Percentiles rank a stretch among this genome's conserved stretches.
phyloP scores from a whole-genome alignment of 2,329 filamentous ascomycete species.

The Coniochaeta prunicola region DNA sequence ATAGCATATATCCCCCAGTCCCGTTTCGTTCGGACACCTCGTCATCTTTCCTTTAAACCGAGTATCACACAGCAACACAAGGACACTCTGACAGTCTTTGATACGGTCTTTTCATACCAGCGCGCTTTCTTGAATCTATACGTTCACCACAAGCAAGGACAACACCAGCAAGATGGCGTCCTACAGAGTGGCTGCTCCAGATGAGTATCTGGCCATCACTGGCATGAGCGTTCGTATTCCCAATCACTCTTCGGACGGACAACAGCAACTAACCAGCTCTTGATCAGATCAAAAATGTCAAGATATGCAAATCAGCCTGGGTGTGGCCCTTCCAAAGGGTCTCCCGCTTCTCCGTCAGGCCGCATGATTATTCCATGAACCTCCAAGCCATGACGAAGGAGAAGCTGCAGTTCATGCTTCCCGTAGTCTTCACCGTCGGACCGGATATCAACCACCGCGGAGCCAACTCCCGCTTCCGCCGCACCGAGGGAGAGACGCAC shows the following conservation, averaged over 20 bases:
- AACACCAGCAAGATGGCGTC: constrained; percentile 34
- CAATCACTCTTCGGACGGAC: constrained; percentile 27
- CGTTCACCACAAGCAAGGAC: background rate
- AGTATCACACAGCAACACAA: too few relatives aligned
- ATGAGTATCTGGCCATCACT: constrained; percentile 83
- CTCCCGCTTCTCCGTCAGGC: constrained; percentile 57
- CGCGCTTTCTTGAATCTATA: too few relatives aligned
- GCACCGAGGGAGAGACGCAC: constrained; percentile 3
- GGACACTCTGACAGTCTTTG: too few relatives aligned
- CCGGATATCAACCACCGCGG: constrained; percentile 62
- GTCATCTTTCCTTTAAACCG: too few relatives aligned
- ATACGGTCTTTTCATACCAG: too few relatives aligned
- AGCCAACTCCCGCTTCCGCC: constrained; percentile 27
- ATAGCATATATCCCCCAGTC: too few relatives aligned
- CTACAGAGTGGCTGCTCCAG: constrained; percentile 64
- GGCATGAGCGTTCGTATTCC: constrained; percentile 55
- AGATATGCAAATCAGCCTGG: constrained; percentile 72
- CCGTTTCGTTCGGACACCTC: too few relatives aligned
- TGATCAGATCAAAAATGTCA: constrained; percentile 29
- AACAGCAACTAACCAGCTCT: constrained; percentile 2
- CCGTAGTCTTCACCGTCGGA: constrained; percentile 80
- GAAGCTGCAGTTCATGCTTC: constrained; percentile 75
- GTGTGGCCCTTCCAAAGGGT: constrained; percentile 64
- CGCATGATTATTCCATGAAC: constrained; percentile 76
- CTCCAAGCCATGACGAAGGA: constrained; percentile 85